These are phyloP conservation scores for Basidiobolus meristosporus DNA, from an alignment of 371 early-diverging fungal species.

Conservation along the genomic window DNA sequence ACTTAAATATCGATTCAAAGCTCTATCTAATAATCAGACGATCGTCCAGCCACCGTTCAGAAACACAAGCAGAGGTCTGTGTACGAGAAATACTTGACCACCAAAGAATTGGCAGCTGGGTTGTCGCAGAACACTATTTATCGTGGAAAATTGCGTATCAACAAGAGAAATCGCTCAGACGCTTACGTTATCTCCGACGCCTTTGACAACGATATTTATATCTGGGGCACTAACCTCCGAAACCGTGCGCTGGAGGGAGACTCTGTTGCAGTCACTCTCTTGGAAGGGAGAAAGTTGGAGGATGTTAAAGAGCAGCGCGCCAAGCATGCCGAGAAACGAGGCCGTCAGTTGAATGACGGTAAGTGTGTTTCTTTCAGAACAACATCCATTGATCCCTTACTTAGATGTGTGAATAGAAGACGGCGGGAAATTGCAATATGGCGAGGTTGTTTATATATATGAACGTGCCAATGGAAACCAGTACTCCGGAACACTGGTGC, in stretches of 20 bases:
- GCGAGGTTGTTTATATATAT: not conserved
- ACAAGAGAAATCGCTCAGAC: slow-evolving; percentile 60
- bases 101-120: not conserved
- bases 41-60: no score
- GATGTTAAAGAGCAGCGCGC: slow-evolving; percentile 24
- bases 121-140: slow-evolving; percentile 5
- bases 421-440: not conserved
- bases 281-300: slow-evolving; percentile 44
- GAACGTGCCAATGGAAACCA: no score
- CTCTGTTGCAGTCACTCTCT: slow-evolving; percentile 56
- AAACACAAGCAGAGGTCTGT: no score
- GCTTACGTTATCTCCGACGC: slow-evolving; percentile 62
- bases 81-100: no score
- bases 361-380: not conserved
- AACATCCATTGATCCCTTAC: not conserved
- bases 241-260: slow-evolving; percentile 85
- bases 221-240: slow-evolving; percentile 51
- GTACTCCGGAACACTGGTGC: slow-evolving; percentile 16
- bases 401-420: not conserved
- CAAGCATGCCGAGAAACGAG: slow-evolving; percentile 15
- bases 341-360: not conserved
- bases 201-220: slow-evolving; percentile 47
- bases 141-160: slow-evolving; percentile 63
- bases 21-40: no score
- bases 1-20: no score